Conservation (phyloP, 306 rosid genomes). For the Glycine tomentella region DNA sequence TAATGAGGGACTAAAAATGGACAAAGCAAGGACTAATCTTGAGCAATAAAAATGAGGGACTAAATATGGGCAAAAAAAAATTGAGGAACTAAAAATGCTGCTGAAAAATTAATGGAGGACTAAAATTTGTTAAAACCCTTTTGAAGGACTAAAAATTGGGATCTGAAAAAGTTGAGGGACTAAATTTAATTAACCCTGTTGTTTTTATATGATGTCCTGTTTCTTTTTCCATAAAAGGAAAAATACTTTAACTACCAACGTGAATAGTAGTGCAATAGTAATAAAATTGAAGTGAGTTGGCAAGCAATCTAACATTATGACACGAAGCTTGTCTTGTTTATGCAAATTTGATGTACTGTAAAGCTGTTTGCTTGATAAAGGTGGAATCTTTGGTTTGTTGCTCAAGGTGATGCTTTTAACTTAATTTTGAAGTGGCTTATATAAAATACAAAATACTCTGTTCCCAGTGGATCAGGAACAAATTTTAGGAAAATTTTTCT, state of each 20-base stretch:
- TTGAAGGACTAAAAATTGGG: too few species aligned
- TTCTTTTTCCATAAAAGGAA: neutral
- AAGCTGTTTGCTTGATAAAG: neutral
- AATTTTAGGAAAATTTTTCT: neutral
- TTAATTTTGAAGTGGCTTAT: constrained; percentile 3
- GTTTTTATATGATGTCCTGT: neutral
- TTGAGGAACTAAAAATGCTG: too few species aligned
- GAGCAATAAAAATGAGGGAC: too few species aligned
- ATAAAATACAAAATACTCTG: neutral
- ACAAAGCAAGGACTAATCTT: too few species aligned
- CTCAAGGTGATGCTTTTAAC: constrained; percentile 12
- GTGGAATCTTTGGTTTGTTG: neutral
- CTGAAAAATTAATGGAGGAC: too few species aligned
- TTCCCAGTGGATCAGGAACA: neutral
- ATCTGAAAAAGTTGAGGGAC: too few species aligned
- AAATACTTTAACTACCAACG: constrained; percentile 7
- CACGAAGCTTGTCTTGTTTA: neutral
- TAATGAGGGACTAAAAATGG: too few species aligned
- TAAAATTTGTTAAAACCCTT: too few species aligned
- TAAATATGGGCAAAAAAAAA: too few species aligned
- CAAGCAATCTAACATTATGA: neutral
- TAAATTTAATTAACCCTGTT: too few species aligned
- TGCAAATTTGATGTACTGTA: neutral
- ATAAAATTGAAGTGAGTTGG: constrained; percentile 36
- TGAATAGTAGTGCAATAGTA: constrained; percentile 5